A percentile compares a stretch with the other conserved stretches of the same genome.
These are phyloP conservation scores for Climacium dendroides DNA, from an alignment of 225 moss, liverwort and hornwort genomes.

Conservation along the genomic window DNA sequence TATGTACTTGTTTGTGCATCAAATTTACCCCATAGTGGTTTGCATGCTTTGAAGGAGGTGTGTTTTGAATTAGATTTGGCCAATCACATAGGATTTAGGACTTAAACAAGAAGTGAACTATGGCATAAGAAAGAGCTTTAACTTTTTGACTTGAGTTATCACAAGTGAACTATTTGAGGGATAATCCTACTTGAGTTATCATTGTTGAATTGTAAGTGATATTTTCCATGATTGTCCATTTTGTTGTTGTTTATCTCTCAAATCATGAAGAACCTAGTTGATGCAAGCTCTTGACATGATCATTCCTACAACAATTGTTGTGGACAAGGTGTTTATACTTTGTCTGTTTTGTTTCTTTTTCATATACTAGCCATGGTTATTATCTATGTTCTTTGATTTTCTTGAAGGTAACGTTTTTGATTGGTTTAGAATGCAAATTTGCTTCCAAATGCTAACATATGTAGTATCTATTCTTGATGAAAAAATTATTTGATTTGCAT, in stretches of 20 bases:
- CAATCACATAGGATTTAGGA: background rate
- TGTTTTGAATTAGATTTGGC: background rate
- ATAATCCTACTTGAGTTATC: background rate
- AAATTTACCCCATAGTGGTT: too few species aligned
- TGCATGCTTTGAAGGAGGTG: too few species aligned
- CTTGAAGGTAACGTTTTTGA: background rate
- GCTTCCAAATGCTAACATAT: background rate
- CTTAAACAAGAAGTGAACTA: background rate
- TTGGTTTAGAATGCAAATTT: background rate
- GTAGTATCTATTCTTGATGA: background rate
- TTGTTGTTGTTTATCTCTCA: background rate
- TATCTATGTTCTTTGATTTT: background rate
- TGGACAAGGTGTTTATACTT: background rate
- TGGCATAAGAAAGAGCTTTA: background rate
- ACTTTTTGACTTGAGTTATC: background rate
- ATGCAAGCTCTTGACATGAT: background rate
- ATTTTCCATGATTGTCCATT: background rate
- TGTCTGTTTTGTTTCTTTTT: background rate
- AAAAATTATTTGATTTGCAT: background rate
- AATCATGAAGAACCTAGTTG: background rate
- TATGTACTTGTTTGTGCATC: background rate
- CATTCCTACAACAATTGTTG: background rate
- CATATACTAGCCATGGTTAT: background rate
- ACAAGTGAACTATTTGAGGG: background rate
- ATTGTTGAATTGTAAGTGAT: background rate